Base-by-base conservation (phyloP, 2,329 filamentous ascomycete genomes). In the Claviceps fusiformis region DNA sequence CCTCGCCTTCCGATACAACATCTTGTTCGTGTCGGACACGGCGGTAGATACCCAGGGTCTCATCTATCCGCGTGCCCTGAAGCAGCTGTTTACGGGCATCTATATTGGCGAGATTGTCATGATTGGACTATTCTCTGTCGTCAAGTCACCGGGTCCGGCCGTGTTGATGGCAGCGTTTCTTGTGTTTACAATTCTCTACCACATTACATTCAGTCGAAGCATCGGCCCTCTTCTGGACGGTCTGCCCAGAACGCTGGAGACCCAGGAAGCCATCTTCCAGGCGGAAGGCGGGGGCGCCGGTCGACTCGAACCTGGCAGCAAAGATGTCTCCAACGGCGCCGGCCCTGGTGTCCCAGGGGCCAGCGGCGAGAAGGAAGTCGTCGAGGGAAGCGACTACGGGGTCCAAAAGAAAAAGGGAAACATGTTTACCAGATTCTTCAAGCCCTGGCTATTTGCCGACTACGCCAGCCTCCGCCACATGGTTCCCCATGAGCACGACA, bases 31-130 rank as follows among this genome's bases (percentile, higher is more conserved):
- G 15, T 85, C 82, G 50, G 86, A 90, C 61, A 79, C 86, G 13
- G 75, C 83, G 58, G 83, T 95, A 59, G 91, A 97, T 65, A 95
- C 90, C 50, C 89, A 89, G 64, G 92, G 93, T 51, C 82, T 92
- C 27, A 83, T 89, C 63, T 97, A 95, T 66, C 86, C 89, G 1
- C 86, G 89, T 29, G 91, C 89, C 5, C 77, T 97, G 47, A 89
- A 95, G 73, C 91, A 97, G 58, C 79, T 93, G 37, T 81, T 92
- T 47, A 81, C 84, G 2, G 89, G 90, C 53, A 76, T 93, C 50
- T 95, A 95, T 69, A 73, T 95, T 15, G 81, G 85, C 0, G 83
- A 92, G 62, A 71, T 91, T 55, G 91, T 87, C 67, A 73, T 95
- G 62, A 81, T 95, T 59, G 89, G 89, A 53, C 78, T 95, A 43